Conservation (phyloP, 306 rosid genomes). For the Trifolium pratense region DNA sequence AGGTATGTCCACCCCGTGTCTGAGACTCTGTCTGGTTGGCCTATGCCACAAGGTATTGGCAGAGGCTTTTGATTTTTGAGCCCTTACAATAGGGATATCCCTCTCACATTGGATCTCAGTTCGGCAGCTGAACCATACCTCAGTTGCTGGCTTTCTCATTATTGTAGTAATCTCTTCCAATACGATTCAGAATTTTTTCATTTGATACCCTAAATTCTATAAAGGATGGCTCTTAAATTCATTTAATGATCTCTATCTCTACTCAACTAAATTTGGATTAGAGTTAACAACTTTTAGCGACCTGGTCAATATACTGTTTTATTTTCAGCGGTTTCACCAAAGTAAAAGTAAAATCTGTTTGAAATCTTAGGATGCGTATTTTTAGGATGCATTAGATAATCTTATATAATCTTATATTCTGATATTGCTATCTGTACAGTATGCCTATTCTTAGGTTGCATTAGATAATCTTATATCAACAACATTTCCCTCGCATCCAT, state of each 20-base stretch:
- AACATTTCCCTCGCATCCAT: slow-evolving; percentile 1
- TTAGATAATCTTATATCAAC: slow-evolving; percentile 17
- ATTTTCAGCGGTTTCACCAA: slow-evolving; percentile 21
- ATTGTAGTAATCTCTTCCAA: slow-evolving; percentile 24
- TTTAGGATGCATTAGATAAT: slow-evolving; percentile 21
- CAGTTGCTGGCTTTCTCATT: slow-evolving; percentile 6
- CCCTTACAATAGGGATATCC: slow-evolving; percentile 7
- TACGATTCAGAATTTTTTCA: slow-evolving; percentile 16
- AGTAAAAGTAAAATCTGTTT: slow-evolving; percentile 17
- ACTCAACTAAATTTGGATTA: slow-evolving; percentile 29
- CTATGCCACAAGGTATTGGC: slow-evolving; percentile 11
- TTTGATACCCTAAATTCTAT: slow-evolving; percentile 31
- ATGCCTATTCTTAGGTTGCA: slow-evolving; percentile 23
- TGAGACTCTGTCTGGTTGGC: slow-evolving; percentile 10
- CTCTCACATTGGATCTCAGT: not conserved
- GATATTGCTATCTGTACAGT: slow-evolving; percentile 11
- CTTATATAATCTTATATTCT: slow-evolving; percentile 26
- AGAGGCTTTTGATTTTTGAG: slow-evolving; percentile 30
- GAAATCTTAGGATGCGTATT: not conserved
- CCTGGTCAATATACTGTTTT: slow-evolving; percentile 13
- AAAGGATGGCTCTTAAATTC: slow-evolving; percentile 9
- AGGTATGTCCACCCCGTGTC: not conserved
- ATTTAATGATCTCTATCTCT: slow-evolving; percentile 33
- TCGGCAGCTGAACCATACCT: slow-evolving; percentile 8
- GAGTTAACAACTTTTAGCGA: not conserved